Percentiles rank a stretch among this genome's conserved stretches.
These are phyloP conservation scores for Saccharum officinarum DNA, from an alignment of 176 grass and related monocot genomes.

Conservation along the genomic window DNA sequence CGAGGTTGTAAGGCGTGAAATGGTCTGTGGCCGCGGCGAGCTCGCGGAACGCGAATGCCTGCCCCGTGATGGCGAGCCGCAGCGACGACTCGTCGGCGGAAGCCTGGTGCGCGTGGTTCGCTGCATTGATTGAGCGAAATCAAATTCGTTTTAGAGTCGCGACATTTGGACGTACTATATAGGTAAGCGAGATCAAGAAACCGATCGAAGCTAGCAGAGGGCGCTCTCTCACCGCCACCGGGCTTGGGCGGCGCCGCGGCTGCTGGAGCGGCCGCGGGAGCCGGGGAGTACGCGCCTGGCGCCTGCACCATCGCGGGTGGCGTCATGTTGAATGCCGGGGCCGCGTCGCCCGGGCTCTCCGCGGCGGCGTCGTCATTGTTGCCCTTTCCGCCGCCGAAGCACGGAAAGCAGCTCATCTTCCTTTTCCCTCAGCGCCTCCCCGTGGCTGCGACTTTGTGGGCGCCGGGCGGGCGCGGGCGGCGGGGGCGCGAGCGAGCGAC, in stretches of 20 bases:
- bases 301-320: constrained; percentile 14
- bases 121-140: constrained; percentile 12
- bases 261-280: background rate
- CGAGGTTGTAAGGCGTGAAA: constrained; percentile 67
- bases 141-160: background rate
- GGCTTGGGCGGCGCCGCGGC: background rate
- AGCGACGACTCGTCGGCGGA: constrained; percentile 7
- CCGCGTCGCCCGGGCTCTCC: background rate
- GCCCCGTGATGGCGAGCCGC: constrained; percentile 36
- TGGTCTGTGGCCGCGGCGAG: constrained; percentile 76
- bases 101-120: background rate
- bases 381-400: constrained; percentile 48
- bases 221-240: constrained; percentile 2
- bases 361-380: background rate
- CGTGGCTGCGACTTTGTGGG: constrained; percentile 5
- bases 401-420: constrained; percentile 78
- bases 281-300: background rate
- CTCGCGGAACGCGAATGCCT: constrained; percentile 71
- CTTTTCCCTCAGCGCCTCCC: constrained; percentile 4
- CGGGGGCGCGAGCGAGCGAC: background rate
- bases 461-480: background rate
- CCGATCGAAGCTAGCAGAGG: background rate
- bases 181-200: background rate
- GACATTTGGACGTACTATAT: no score
- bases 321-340: constrained; percentile 20